Evolutionary conservation across 805 yeast species (phyloP), one percentile per base, ranked within the genome.

Genomic region (Suhomyces faveliae): DNA sequence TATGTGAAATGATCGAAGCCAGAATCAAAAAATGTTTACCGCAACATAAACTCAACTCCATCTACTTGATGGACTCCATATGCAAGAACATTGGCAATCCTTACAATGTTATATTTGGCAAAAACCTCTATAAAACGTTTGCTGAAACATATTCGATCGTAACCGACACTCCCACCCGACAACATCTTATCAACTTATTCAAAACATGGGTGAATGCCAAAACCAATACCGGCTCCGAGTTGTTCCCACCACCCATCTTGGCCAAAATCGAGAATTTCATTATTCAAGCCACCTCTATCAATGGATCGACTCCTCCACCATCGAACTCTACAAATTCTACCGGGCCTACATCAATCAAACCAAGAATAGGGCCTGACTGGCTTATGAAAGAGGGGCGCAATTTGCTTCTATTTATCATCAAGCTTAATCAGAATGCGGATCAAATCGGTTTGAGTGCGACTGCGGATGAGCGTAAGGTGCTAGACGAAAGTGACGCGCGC

Each of bases 31-130:
- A 62, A 47, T 65, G 71, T 45, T 54, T 70, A 24, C 77, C 77
- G 12, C 68, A 67, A 49, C 66, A 71, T 55, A 68, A 68, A 50
- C 47, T 54, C 25, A 65, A 51, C 51, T 51, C 67, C 17, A 62
- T 73, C 43, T 73, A 73, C 52, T 55, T 73, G 41, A 51, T 73
- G 59, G 78, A 73, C 55, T 69, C 74, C 30, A 70, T 73, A 22
- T 62, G 71, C 55, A 73, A 73, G 49, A 71, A 67, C 55, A 61
- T 72, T 24, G 77, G 78, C 12, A 71, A 66, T 48, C 78, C 78
- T 6, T 73, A 70, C 58, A 70, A 70, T 51, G 49, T 69, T 40
- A 54, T 71, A 43, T 71, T 72, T 53, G 68, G 69, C 35, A 50
- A 57, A 19, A 64, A 64, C 44, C 53, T 73, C 35, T 70, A 63